Evolutionary conservation across 2,329 filamentous ascomycete genomes (phyloP), one percentile per base, ranked within the genome.

Genomic region (Verruconis gallopava): DNA sequence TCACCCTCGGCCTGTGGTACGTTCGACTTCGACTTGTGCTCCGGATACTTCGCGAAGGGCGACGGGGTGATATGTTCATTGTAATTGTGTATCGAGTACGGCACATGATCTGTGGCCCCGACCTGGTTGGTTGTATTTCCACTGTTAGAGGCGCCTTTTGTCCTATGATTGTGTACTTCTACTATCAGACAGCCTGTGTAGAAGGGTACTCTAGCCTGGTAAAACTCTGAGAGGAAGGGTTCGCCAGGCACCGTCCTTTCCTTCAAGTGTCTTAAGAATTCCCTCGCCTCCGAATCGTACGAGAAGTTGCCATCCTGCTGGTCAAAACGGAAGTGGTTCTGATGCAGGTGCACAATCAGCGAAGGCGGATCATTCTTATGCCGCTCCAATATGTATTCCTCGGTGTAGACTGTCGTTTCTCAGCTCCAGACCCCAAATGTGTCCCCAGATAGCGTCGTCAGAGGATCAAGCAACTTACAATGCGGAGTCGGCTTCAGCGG

Each of bases 121-220:
- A 72, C 66, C 1, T 75, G 67, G 51, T 44, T 61, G 48, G 47
- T 55, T 34, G 56, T 53, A 43, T 59, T 51, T 67, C 68, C 50
- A 73, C 76, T 55, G 49, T 85, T 50, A 71, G 66, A 47, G 72
- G 70, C 37, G 71, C 69, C 33, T 25, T 21, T 36, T 66, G 80
- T 77, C 53, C 82, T 84, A 64, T 94, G 84, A 57, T 96, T 85
- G 53, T 93, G 75, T n/a, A 96, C 68, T 59, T 93, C 81, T 25
- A 98, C 86, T 50, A 98, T 96, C 44, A 98, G 72, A 55, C 89
- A 94, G 21, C 75, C 86, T 59, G 96, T 88, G 57, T 96, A 98
- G 56, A 94, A 96, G 6, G 72, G 71, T 12, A 94, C 81, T 15
- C 77, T 76, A 14, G 70, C 69, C 37, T 76, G 71, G 20, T 78